phyloP scores from a whole-genome alignment of 1,284 basidiomycete species.

The Malassezia restricta region DNA sequence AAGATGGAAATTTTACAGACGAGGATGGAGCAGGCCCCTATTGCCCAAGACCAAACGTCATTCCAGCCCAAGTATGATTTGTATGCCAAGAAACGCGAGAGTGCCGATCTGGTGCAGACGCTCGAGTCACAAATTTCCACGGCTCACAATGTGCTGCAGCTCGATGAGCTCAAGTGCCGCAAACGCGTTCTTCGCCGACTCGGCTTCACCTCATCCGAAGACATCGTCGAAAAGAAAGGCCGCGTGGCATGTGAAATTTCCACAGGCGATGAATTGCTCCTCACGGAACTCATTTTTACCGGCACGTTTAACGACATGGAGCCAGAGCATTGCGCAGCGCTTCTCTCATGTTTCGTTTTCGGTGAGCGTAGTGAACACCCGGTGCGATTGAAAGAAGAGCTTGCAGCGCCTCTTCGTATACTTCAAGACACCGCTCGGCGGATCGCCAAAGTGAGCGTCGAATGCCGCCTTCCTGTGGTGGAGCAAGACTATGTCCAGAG shows the following conservation, averaged over 20 bases:
- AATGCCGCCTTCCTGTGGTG: constrained; percentile 72
- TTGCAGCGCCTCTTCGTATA: constrained; percentile 75
- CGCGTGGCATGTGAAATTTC: constrained; percentile 97
- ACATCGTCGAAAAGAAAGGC: constrained; percentile 96
- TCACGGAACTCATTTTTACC: constrained; percentile 96
- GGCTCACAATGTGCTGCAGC: constrained; percentile 82
- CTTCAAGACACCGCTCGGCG: constrained; percentile 90
- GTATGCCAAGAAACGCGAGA: constrained; percentile 65
- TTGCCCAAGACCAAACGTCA: constrained; percentile 54
- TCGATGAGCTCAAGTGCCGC: constrained; percentile 90
- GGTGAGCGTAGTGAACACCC: constrained; percentile 85
- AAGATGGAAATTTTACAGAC: constrained; percentile 34
- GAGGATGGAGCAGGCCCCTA: constrained; percentile 20
- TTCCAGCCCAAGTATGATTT: constrained; percentile 63
- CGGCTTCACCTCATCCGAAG: constrained; percentile 74
- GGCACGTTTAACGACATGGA: constrained; percentile 80
- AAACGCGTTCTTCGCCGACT: constrained; percentile 85
- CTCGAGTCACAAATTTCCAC: constrained; percentile 73
- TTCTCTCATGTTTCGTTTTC: constrained; percentile 94
- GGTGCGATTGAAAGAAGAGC: constrained; percentile 76
- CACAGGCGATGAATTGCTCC: constrained; percentile 84
- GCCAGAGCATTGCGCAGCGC: constrained; percentile 82
- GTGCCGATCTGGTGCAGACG: constrained; percentile 59
- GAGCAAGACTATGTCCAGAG: constrained; percentile 90
- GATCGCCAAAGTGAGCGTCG: constrained; percentile 89